Percentiles rank a stretch among this genome's conserved stretches.
Evolutionary conservation across 2,329 filamentous ascomycete genomes (phyloP).

Genomic region (Fonsecaea erecta): DNA sequence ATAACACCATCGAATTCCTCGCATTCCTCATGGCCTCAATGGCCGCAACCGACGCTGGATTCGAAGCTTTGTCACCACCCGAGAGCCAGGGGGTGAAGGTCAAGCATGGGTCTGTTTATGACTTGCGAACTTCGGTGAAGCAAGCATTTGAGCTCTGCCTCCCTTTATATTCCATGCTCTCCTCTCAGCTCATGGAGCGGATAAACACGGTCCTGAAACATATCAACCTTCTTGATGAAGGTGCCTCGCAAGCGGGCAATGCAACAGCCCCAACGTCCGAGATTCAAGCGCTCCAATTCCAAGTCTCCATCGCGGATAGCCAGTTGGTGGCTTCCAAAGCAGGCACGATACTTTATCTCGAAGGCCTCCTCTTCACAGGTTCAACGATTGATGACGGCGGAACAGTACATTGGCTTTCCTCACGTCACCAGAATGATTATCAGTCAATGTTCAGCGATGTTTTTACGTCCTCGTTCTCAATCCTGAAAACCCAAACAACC

Average conservation of each 20-base stretch:
- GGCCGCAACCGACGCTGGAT: constrained; percentile 28
- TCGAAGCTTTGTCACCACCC: constrained; percentile 24
- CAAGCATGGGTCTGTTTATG: not conserved
- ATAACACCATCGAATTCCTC: constrained; percentile 28
- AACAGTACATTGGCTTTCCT: constrained; percentile 79
- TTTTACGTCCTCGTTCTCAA: constrained; percentile 85
- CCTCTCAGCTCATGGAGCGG: constrained; percentile 31
- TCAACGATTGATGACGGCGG: constrained; percentile 81
- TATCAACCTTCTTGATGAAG: constrained; percentile 27
- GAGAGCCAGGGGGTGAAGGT: not conserved
- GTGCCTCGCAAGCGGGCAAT: constrained; percentile 6
- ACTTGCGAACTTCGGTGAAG: constrained; percentile 21
- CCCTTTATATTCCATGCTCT: constrained; percentile 29
- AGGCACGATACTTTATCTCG: constrained; percentile 83
- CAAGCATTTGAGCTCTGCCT: constrained; percentile 28
- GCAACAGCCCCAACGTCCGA: constrained; percentile 25
- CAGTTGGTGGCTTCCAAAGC: constrained; percentile 76
- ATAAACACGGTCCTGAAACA: constrained; percentile 35
- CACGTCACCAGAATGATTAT: constrained; percentile 82
- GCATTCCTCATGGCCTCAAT: constrained; percentile 31
- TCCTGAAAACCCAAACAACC: constrained; percentile 74
- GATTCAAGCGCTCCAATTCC: constrained; percentile 54
- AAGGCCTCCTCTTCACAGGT: constrained; percentile 77
- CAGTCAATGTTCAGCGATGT: constrained; percentile 79
- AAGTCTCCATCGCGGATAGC: constrained; percentile 64